A percentile compares a stretch with the other conserved stretches of the same genome.
phyloP scores from a whole-genome alignment of 2,329 filamentous ascomycete genomes.

The Aschersonia sp. region DNA sequence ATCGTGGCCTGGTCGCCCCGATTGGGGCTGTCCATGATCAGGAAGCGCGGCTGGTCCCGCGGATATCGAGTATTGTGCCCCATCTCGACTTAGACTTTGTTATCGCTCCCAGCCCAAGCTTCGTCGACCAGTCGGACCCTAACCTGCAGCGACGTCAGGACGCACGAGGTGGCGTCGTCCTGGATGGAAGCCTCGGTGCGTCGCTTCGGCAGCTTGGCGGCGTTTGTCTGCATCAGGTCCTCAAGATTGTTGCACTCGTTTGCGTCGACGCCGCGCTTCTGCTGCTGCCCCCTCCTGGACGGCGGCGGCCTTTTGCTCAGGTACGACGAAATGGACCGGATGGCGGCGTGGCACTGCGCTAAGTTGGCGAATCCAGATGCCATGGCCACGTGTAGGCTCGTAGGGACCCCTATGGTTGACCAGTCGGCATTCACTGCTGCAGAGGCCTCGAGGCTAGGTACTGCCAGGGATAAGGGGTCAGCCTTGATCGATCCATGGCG shows the following conservation, averaged over 20 bases:
- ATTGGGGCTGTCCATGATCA: background rate
- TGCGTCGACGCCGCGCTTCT: no score
- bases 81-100: background rate
- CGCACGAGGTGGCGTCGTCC: background rate
- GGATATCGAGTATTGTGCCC: background rate
- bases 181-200: background rate
- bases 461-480: no score
- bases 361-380: no score
- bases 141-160: background rate
- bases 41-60: background rate
- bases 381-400: no score
- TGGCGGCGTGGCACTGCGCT: no score
- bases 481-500: no score
- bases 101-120: background rate
- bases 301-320: no score
- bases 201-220: background rate
- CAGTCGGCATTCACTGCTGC: no score
- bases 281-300: background rate
- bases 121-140: background rate
- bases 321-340: no score
- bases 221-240: background rate
- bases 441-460: no score
- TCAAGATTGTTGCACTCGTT: background rate
- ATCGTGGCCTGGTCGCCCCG: background rate
- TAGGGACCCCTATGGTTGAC: no score